A percentile compares a stretch with the other conserved stretches of the same genome.
phyloP scores from a whole-genome alignment of 169 alveolate genomes.

The Amoebophrya sp. region DNA sequence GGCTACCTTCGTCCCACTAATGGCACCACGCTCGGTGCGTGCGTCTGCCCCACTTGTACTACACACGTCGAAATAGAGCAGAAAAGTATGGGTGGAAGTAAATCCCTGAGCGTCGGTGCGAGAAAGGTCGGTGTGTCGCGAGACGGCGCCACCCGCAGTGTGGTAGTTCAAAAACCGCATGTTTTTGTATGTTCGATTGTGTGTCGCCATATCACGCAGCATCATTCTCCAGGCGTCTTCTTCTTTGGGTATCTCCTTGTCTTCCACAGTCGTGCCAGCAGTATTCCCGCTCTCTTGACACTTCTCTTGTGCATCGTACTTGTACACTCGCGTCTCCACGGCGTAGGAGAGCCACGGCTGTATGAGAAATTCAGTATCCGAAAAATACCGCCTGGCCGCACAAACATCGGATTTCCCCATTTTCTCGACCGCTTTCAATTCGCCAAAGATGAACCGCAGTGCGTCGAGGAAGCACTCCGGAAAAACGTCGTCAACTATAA shows the following conservation, averaged over 20 bases:
- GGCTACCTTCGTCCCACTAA: no score
- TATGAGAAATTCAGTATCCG: background rate
- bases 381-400: background rate
- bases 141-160: background rate
- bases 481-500: no score
- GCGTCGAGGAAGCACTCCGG: background rate
- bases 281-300: background rate
- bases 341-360: background rate
- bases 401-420: background rate
- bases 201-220: background rate
- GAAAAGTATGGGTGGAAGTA: background rate
- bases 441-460: background rate
- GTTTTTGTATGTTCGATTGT: background rate
- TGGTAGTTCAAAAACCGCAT: background rate
- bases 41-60: no score
- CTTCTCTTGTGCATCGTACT: background rate
- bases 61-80: background rate
- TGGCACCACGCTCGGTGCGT: no score
- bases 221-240: background rate
- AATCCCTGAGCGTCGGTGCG: background rate
- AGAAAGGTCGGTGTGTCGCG: background rate
- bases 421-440: no score
- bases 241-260: background rate
- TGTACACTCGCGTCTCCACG: background rate
- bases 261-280: background rate